Conservation (phyloP, 75 land plant species). For the Sequoia sempervirens region DNA sequence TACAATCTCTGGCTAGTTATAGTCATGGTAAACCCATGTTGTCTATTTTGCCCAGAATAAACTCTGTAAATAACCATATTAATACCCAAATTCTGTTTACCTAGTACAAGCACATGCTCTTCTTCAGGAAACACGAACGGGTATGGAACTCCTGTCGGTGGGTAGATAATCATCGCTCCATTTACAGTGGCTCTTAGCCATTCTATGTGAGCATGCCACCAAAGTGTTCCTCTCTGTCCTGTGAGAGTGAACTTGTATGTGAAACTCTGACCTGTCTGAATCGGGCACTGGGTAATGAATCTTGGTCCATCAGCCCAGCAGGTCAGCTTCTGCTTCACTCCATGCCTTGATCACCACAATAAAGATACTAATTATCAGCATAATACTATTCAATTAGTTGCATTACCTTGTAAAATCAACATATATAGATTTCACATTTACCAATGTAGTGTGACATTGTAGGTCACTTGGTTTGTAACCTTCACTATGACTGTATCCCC, state of each 20-base stretch:
- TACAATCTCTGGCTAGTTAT: background rate
- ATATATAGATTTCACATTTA: slow-evolving; percentile 6
- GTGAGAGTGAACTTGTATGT: slow-evolving; percentile 22
- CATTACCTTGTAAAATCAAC: background rate
- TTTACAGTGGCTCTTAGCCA: slow-evolving; percentile 52
- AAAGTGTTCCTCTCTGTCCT: slow-evolving; percentile 30
- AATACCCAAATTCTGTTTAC: slow-evolving; percentile 10
- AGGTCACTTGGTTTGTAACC: slow-evolving; percentile 35
- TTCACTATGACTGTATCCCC: slow-evolving; percentile 47
- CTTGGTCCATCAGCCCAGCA: slow-evolving; percentile 51
- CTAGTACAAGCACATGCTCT: slow-evolving; percentile 35
- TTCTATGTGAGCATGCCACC: slow-evolving; percentile 55
- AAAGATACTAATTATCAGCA: background rate
- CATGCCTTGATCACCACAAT: slow-evolving; percentile 32
- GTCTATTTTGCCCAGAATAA: background rate
- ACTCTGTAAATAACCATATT: background rate
- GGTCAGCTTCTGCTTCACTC: slow-evolving; percentile 33
- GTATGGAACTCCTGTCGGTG: slow-evolving; percentile 12
- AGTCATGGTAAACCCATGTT: background rate
- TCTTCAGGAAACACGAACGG: slow-evolving; percentile 27
- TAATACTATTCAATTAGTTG: background rate
- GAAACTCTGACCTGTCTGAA: slow-evolving; percentile 22
- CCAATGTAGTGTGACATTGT: slow-evolving; percentile 51
- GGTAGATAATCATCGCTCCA: slow-evolving; percentile 35
- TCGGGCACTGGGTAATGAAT: slow-evolving; percentile 48